Evolutionary conservation across 768 basidiomycete genomes (phyloP).

Genomic region (Exidia glandulosa): DNA sequence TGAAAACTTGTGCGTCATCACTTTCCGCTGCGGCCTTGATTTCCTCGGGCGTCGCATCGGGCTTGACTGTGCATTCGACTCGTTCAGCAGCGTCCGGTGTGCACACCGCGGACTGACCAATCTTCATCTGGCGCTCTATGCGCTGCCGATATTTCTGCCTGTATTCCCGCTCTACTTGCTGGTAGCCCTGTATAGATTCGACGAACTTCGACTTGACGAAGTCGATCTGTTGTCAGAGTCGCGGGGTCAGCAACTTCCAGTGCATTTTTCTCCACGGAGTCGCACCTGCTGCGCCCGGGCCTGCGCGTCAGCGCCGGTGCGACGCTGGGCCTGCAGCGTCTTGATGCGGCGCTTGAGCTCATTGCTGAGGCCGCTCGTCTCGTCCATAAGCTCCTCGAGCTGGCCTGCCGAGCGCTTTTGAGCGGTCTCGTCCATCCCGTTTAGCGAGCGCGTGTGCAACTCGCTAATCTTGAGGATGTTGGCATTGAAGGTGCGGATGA

Average conservation of each 20-base stretch:
- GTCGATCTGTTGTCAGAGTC: conserved; percentile 30
- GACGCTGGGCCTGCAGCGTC: conserved; percentile 47
- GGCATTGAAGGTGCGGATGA: conserved; percentile 51
- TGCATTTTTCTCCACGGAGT: background rate
- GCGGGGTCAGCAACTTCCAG: conserved; percentile 2
- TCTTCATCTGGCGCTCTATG: conserved; percentile 66
- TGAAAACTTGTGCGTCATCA: conserved; percentile 56
- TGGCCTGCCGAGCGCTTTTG: conserved; percentile 47
- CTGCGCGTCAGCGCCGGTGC: conserved; percentile 48
- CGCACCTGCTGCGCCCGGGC: conserved; percentile 69
- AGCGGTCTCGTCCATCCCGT: conserved; percentile 61
- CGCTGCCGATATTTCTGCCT: conserved; percentile 52
- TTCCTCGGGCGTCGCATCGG: conserved; percentile 75
- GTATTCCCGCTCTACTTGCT: conserved; percentile 62
- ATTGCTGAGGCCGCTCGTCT: conserved; percentile 49
- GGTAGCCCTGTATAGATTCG: conserved; percentile 69
- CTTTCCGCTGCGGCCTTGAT: conserved; percentile 35
- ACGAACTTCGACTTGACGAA: conserved; percentile 58
- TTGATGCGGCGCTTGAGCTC: conserved; percentile 50
- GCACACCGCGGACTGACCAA: conserved; percentile 34
- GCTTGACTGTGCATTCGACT: conserved; percentile 48
- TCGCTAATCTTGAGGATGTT: conserved; percentile 62
- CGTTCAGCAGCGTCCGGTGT: background rate
- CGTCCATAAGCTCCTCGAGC: conserved; percentile 46
- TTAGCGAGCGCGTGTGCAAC: conserved; percentile 62